A percentile compares a stretch with the other conserved stretches of the same genome.
Evolutionary conservation across 2,329 filamentous ascomycete genomes (phyloP).

Genomic region (Alternaria novae-zelandiae): DNA sequence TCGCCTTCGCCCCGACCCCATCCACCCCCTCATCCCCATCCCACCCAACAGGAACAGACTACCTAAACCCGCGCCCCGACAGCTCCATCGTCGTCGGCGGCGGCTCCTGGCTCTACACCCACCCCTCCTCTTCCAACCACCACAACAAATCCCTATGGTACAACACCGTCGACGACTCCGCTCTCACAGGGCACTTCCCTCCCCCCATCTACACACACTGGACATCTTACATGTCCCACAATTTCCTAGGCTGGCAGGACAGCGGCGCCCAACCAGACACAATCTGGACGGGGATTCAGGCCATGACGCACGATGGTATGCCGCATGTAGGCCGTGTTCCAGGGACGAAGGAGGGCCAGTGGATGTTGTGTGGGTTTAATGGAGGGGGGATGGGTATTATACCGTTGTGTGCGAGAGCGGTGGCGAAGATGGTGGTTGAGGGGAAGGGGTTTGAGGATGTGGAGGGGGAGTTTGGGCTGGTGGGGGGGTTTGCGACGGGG

Average conservation of each 20-base stretch:
- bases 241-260: neutral
- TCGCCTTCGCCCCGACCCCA: slow-evolving; percentile 14
- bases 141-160: neutral
- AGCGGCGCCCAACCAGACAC: neutral
- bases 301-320: neutral
- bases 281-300: neutral
- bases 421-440: neutral
- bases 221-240: neutral
- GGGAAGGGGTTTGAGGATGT: neutral
- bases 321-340: neutral
- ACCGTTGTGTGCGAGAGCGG: neutral
- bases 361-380: neutral
- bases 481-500: neutral
- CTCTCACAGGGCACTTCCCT: accelerated
- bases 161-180: neutral
- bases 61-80: slow-evolving; percentile 20
- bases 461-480: neutral
- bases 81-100: neutral
- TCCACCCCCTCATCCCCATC: neutral
- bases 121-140: no score
- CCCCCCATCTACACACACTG: neutral
- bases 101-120: neutral
- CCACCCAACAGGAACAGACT: slow-evolving; percentile 9
- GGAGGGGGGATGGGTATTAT: neutral
- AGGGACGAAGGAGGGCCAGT: neutral